phyloP scores from a whole-genome alignment of 2,329 filamentous ascomycete species.

The Fusarium musae region DNA sequence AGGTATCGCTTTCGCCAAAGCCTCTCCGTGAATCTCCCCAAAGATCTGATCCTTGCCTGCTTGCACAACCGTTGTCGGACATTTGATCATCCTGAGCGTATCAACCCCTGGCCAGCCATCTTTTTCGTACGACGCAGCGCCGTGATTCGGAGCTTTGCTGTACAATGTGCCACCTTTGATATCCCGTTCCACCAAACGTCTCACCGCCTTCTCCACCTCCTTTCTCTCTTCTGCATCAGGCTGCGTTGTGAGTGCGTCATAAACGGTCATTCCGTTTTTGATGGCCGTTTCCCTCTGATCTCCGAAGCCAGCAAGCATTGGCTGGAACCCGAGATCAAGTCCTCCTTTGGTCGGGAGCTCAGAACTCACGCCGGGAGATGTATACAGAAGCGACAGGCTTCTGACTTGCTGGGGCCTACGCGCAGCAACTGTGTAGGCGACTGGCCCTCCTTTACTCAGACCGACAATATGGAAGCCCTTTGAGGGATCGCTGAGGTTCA shows the following conservation, averaged over 20 bases:
- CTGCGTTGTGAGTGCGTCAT: conserved; percentile 24
- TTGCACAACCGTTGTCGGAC: conserved; percentile 45
- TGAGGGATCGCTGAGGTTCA: conserved; percentile 20
- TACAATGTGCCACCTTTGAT: conserved; percentile 41
- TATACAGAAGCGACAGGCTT: conserved; percentile 42
- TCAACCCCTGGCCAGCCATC: conserved; percentile 41
- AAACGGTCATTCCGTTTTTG: neutral
- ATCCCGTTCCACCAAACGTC: conserved; percentile 19
- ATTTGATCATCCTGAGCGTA: conserved; percentile 37
- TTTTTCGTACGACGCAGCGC: conserved; percentile 32
- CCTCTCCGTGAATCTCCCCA: conserved; percentile 41
- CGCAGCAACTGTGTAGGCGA: conserved; percentile 39
- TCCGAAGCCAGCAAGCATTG: neutral
- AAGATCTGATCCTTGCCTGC: conserved; percentile 46
- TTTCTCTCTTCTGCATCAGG: conserved; percentile 10
- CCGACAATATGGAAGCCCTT: conserved; percentile 42
- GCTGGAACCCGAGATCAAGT: neutral
- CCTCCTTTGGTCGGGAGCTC: conserved; percentile 18
- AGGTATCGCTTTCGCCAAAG: conserved; percentile 38
- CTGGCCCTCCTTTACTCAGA: conserved; percentile 42
- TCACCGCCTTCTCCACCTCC: neutral
- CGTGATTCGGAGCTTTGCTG: conserved; percentile 44
- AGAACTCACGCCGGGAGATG: conserved; percentile 34
- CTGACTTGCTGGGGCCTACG: conserved; percentile 24
- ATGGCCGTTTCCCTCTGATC: conserved; percentile 5